A percentile compares a stretch with the other conserved stretches of the same genome.
Evolutionary conservation across 495 filamentous ascomycete genomes (phyloP).

Genomic region (Neurospora sp.): DNA sequence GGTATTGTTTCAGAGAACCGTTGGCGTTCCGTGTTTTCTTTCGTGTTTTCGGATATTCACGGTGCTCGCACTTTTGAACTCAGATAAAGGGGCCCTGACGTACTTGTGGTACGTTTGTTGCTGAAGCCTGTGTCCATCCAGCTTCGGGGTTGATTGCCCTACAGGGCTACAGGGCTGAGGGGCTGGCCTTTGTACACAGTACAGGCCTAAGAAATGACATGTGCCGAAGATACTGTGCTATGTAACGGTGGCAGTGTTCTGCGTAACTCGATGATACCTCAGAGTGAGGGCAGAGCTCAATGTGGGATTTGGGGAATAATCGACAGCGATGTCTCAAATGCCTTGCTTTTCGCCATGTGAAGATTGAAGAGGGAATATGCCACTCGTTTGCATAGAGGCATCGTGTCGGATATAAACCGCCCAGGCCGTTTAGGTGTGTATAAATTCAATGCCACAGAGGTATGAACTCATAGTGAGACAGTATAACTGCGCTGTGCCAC

Average conservation of each 20-base stretch:
- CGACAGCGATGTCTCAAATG: background rate
- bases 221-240: background rate
- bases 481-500: background rate
- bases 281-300: background rate
- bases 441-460: background rate
- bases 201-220: background rate
- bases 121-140: background rate
- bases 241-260: background rate
- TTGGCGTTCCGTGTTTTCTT: background rate
- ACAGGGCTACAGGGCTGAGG: background rate
- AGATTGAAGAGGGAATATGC: background rate
- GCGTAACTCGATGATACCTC: background rate
- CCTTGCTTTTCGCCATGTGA: background rate
- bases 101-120: background rate
- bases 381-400: background rate
- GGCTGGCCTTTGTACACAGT: background rate
- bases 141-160: background rate
- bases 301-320: background rate
- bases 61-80: background rate
- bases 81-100: background rate
- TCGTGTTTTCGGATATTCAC: background rate
- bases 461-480: background rate
- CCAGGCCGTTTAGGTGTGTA: background rate
- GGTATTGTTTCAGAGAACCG: background rate
- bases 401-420: background rate